Base-by-base conservation (phyloP, 345 rosid species). In the Tarenaya hassleriana region DNA sequence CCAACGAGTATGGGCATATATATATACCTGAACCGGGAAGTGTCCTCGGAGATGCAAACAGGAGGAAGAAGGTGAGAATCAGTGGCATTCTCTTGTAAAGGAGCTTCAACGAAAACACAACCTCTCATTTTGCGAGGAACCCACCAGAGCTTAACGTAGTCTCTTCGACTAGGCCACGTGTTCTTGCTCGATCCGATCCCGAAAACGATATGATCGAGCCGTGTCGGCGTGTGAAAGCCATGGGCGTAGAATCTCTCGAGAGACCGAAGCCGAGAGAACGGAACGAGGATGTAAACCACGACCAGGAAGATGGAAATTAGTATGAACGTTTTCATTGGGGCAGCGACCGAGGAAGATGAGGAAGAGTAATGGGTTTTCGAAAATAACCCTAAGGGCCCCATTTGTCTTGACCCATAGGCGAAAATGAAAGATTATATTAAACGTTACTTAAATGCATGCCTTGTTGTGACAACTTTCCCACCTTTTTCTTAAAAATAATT, bases 91-190 rank as follows among this genome's bases (percentile, higher is more conserved):
- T 53, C 40, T 17, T 32, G 37, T 8, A 55, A 37, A 1, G 48
- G 46, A 1, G 59, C 24, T 8, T 55, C 70, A 32, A 87, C 58
- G 52, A 82, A 91, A 5, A 83, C 96, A 11, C 89, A 84, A 10
- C 96, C 98, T 10, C 79, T 69, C 87, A 77, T 87, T 44, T 52
- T 61, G 1, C 47, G 31, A 4, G 77, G 66, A 37, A 71, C 67
- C 95, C 96, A 91, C 98, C 96, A 87, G 20, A 79, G 77, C 68
- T 74, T 76, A 11, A 79, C 74, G 18, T 77, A 84, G 0, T 84
- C 83, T 56, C 71, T 78, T 20, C 85, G 72, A 7, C 57, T 61
- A 4, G 63, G 72, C 92, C 87, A 91, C 3, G 85, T 75, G 0
- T 60, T 71, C 12, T 52, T 37, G 61, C 64, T 80, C 1, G 96